These are phyloP conservation scores for Trichoderma pleuroti DNA, from an alignment of 2,329 filamentous ascomycete species.

Conservation along the genomic window DNA sequence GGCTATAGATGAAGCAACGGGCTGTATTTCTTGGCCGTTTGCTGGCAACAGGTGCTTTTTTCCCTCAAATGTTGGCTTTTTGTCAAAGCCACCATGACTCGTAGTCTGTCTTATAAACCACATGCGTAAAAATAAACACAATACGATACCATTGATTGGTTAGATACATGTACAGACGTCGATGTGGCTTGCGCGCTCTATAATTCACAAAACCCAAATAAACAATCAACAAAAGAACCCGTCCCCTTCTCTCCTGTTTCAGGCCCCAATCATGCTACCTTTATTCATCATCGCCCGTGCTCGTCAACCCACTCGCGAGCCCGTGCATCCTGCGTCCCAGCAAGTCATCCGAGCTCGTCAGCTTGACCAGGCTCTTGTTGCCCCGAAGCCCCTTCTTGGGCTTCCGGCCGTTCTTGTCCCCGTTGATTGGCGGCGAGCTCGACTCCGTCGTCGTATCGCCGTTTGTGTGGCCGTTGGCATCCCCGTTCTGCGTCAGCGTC, in stretches of 20 bases:
- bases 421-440: slow-evolving; percentile 12
- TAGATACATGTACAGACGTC: neutral
- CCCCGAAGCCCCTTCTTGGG: slow-evolving; percentile 35
- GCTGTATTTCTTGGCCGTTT: neutral
- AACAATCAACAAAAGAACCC: neutral
- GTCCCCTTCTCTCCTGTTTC: neutral
- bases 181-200: neutral
- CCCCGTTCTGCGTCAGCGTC: slow-evolving; percentile 27
- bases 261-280: neutral
- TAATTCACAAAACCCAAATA: neutral
- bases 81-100: neutral
- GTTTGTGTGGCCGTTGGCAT: slow-evolving; percentile 21
- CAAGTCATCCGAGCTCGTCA: slow-evolving; percentile 57
- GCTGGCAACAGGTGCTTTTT: neutral
- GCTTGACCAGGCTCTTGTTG: slow-evolving; percentile 48
- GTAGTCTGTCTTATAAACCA: neutral
- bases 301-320: slow-evolving; percentile 51
- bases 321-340: slow-evolving; percentile 57
- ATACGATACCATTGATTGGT: neutral
- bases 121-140: neutral
- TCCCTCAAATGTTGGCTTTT: neutral
- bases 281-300: slow-evolving; percentile 43
- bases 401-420: slow-evolving; percentile 23
- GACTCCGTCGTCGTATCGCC: neutral
- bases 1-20: neutral